Conservation (phyloP, 345 rosid genomes). For the Eutrema heterophyllum region DNA sequence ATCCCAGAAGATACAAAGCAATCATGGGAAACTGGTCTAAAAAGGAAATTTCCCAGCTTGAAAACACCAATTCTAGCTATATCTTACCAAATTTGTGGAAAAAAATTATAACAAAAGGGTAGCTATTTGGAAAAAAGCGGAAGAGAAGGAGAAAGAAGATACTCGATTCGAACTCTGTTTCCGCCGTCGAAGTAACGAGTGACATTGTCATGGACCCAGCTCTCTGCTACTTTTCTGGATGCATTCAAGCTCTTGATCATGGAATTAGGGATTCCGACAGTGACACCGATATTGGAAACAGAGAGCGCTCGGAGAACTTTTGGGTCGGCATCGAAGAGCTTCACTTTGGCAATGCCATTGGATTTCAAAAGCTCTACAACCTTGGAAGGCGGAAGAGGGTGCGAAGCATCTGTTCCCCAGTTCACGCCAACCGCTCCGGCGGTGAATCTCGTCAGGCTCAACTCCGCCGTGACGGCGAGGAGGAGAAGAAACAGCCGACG, state of each 20-base stretch:
- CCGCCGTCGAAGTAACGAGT: constrained; percentile 69
- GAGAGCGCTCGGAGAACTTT: constrained; percentile 64
- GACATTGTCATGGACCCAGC: constrained; percentile 96
- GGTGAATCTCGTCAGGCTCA: neutral
- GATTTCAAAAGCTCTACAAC: constrained; percentile 85
- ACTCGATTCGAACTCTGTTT: constrained; percentile 63
- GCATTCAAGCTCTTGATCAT: constrained; percentile 67
- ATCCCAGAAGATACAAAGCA: neutral
- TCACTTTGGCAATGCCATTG: constrained; percentile 66
- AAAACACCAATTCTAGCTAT: neutral
- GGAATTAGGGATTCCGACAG: constrained; percentile 63
- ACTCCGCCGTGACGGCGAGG: constrained; percentile 22
- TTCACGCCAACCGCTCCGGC: constrained; percentile 56
- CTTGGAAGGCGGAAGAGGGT: constrained; percentile 69
- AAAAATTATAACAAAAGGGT: neutral
- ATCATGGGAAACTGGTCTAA: neutral
- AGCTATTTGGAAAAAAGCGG: neutral
- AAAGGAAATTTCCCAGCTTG: neutral
- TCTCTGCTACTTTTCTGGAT: constrained; percentile 62
- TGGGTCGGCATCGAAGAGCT: constrained; percentile 81
- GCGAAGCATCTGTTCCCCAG: constrained; percentile 83
- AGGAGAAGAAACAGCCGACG: constrained; percentile 20
- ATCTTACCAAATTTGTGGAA: neutral
- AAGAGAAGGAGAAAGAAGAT: constrained; percentile 22
- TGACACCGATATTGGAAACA: constrained; percentile 61